Conservation (phyloP, 192 early-diverging fungal genomes). For the Thoreauomyces humboldtii region DNA sequence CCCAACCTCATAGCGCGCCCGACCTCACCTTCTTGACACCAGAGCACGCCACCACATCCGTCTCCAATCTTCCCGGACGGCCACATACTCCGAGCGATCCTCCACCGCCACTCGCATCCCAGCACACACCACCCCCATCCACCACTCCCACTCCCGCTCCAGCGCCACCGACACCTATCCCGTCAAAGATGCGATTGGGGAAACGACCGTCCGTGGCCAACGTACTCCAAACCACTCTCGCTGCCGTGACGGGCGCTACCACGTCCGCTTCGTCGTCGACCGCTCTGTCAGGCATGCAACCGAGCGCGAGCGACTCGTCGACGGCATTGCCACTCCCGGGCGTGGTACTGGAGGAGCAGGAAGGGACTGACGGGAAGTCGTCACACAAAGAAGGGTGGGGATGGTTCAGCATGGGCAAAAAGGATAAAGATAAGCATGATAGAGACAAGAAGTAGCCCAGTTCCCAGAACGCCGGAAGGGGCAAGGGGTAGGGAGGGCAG, state of each 20-base stretch:
- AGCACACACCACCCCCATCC: too few relatives aligned
- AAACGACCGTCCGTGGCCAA: background rate
- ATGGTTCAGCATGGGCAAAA: slow-evolving; percentile 27
- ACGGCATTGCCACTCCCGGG: background rate
- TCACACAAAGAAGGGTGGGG: slow-evolving; percentile 26
- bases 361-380: slow-evolving; percentile 4
- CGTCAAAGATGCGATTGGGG: too few relatives aligned
- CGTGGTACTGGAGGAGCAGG: slow-evolving; percentile 8
- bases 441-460: background rate
- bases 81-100: too few relatives aligned
- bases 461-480: too few relatives aligned
- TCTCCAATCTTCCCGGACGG: too few relatives aligned
- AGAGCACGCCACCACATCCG: background rate
- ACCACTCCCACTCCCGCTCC: background rate
- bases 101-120: too few relatives aligned
- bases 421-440: slow-evolving; percentile 23
- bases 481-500: too few relatives aligned
- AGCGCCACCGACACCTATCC: background rate
- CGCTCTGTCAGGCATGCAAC: background rate
- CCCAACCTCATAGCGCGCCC: background rate
- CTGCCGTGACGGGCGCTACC: background rate
- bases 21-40: background rate
- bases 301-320: background rate
- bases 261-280: background rate
- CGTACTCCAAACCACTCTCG: background rate